Base-by-base conservation (phyloP, 148 eudicot species). In the Euryodendron excelsum region DNA sequence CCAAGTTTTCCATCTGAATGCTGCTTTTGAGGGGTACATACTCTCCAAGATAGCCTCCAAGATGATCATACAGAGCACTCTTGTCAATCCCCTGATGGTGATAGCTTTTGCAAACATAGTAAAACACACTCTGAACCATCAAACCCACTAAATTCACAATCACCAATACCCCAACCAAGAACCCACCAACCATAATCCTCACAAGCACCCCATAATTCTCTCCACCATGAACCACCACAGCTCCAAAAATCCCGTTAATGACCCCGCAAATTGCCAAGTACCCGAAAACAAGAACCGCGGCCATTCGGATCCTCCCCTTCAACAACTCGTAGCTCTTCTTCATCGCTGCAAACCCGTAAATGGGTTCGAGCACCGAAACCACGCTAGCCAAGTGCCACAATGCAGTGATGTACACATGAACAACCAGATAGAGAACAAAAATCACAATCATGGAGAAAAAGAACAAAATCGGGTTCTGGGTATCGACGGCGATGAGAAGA, bases 11-110 rank as follows among this genome's bases (percentile, higher is more conserved):
- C 89, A 96, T 81, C 86, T 96, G 98, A 85, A 96, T 87, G 88
- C 88, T 90, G 85, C 99, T 96, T 83, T 96, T 96, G 28, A 96
- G 94, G 72, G 98, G 99, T 82, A 96, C 99, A 78, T 96, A 93
- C 73, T 96, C 99, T 13, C 99, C 99, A 34, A 95, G 91, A 83
- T 95, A 95, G 1, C 97, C 99, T 45, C 98, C 99, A 37, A 96
- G 93, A 76, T 96, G 99, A 86, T 96, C 97, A 71, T 91, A 88
- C 55, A 93, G 78, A 21, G 93, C 97, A 31, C 80, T 85, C 86
- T 93, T 96, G 80, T 93, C 99, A 41, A 96, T 96, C 28, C 87
- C 90, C 66, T 96, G 92, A 81, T 89, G 93, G 82, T 96, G 98
- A 83, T 79, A 90, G 68, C 98, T 93, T 83, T 96, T 96, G 80